phyloP scores from a whole-genome alignment of 192 early-diverging fungal genomes.

The Rhizophagus sp. region DNA sequence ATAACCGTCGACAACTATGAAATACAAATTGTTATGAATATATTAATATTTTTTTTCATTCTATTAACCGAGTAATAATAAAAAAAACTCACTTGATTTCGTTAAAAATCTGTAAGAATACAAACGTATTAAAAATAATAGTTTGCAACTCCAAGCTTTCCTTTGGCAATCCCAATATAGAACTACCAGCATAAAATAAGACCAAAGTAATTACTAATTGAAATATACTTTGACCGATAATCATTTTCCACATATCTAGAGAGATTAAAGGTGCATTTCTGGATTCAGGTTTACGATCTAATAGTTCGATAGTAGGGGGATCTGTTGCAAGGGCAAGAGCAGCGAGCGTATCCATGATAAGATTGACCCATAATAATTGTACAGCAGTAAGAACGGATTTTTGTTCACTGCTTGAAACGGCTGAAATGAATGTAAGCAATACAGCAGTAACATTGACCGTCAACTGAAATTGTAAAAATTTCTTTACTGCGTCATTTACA shows the following conservation, averaged over 20 bases:
- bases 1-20: constrained; percentile 67
- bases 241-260: constrained; percentile 95
- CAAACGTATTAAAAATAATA: constrained; percentile 91
- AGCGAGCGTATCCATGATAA: constrained; percentile 99
- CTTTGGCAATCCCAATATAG: constrained; percentile 57
- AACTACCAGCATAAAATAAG: constrained; percentile 63
- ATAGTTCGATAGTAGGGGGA: constrained; percentile 79
- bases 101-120: constrained; percentile 45
- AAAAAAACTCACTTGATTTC: constrained; percentile 60
- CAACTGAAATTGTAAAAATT: constrained; percentile 99
- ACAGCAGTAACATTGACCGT: constrained; percentile 96
- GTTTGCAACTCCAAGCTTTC: constrained; percentile 58
- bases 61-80: not conserved
- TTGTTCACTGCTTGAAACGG: constrained; percentile 61
- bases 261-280: constrained; percentile 82
- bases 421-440: constrained; percentile 75
- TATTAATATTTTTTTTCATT: not conserved
- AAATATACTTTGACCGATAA: constrained; percentile 87
- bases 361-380: constrained; percentile 97
- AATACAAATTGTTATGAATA: not conserved
- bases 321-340: constrained; percentile 97
- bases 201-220: constrained; percentile 83
- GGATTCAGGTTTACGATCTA: constrained; percentile 85
- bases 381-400: constrained; percentile 91
- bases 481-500: constrained; percentile 96